A percentile compares a stretch with the other conserved stretches of the same genome.
Conservation (phyloP, 2,329 filamentous ascomycete genomes). For the Hymenoscyphus scutula region DNA sequence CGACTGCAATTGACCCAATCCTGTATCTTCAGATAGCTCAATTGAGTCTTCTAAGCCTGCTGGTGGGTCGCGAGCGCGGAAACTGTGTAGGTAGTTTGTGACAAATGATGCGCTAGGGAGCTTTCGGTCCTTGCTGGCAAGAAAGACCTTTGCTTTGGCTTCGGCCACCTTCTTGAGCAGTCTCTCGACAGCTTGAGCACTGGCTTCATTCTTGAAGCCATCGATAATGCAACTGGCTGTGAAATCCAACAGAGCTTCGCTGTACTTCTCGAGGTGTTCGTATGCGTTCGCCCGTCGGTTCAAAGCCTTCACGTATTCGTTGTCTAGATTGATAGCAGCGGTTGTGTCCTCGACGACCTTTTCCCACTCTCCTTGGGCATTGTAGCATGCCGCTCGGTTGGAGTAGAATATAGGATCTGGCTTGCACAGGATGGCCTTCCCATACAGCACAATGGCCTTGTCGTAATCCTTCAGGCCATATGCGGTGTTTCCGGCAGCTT, state of each 20-base stretch:
- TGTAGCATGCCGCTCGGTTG: constrained; percentile 96
- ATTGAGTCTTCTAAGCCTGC: constrained; percentile 76
- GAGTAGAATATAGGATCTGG: constrained; percentile 98
- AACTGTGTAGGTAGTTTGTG: constrained; percentile 98
- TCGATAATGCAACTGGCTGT: constrained; percentile 99
- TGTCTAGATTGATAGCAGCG: constrained; percentile 88
- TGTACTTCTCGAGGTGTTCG: constrained; percentile 86
- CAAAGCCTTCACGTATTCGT: constrained; percentile 94
- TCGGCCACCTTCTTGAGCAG: constrained; percentile 96
- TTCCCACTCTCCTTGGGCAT: constrained; percentile 87
- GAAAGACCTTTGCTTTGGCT: constrained; percentile 85
- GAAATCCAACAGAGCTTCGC: constrained; percentile 94
- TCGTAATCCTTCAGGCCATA: constrained; percentile 94
- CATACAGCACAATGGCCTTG: constrained; percentile 90
- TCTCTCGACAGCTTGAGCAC: constrained; percentile 85
- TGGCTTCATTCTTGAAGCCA: constrained; percentile 87
- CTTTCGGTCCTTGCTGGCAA: constrained; percentile 75
- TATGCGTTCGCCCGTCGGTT: constrained; percentile 97
- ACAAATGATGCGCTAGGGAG: constrained; percentile 95
- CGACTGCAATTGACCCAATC: constrained; percentile 80
- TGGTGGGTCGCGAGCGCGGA: constrained; percentile 79
- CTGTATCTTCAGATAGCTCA: constrained; percentile 75
- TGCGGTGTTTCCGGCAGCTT: constrained; percentile 93
- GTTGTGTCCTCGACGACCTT: constrained; percentile 97
- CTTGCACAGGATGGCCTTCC: constrained; percentile 94